Conservation (phyloP, 2,329 filamentous ascomycete genomes). For the Pseudocercospora macadamiae region DNA sequence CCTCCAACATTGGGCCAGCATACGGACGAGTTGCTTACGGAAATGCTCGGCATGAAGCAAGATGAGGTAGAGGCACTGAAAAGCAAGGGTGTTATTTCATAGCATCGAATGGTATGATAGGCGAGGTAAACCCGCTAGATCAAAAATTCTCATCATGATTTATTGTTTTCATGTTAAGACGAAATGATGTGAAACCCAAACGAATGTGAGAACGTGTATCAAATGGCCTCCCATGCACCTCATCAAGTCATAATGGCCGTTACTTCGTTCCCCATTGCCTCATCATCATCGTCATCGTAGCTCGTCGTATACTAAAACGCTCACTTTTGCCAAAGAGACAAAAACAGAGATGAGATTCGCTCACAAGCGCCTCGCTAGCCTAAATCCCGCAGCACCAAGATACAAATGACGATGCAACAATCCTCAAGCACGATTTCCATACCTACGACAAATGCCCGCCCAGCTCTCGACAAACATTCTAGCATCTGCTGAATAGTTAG, state of each 20-base stretch:
- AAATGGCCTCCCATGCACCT: background rate
- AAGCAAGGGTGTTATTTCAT: slow-evolving; percentile 64
- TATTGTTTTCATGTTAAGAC: too few relatives aligned
- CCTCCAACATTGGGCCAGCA: slow-evolving; percentile 88
- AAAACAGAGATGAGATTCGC: background rate
- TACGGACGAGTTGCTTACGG: slow-evolving; percentile 73
- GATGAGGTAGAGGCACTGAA: slow-evolving; percentile 65
- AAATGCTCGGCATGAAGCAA: slow-evolving; percentile 63
- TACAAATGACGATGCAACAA: background rate
- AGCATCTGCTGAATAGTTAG: slow-evolving; percentile 24
- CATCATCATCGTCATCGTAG: background rate
- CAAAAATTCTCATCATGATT: too few relatives aligned
- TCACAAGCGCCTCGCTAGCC: background rate
- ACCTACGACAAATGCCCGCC: slow-evolving; percentile 18
- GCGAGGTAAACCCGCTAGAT: background rate
- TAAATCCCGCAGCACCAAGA: too few relatives aligned
- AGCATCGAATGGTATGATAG: background rate
- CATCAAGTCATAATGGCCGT: background rate
- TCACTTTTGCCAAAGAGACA: too few relatives aligned
- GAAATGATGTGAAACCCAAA: background rate
- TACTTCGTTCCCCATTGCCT: too few relatives aligned
- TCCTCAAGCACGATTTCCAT: slow-evolving; percentile 1
- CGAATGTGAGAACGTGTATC: background rate
- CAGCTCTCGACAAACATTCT: slow-evolving; percentile 32
- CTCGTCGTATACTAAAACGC: background rate